A percentile compares a stretch with the other conserved stretches of the same genome.
These are phyloP conservation scores for Pyricularia pennisetigena DNA, from an alignment of 2,329 filamentous ascomycete species.

Conservation along the genomic window DNA sequence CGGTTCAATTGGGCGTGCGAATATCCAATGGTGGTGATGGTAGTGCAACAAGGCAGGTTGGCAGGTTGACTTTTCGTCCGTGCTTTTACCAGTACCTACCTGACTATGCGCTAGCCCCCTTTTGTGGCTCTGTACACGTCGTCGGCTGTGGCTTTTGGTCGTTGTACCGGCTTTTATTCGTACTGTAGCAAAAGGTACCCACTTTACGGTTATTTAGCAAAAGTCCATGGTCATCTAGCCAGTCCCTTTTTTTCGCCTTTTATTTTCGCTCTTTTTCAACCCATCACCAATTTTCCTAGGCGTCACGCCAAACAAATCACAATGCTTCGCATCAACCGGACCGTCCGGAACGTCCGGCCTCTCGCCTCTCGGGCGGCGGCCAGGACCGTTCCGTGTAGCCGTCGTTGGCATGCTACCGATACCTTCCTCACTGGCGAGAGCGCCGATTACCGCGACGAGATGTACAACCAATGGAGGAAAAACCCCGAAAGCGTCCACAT, in stretches of 20 bases:
- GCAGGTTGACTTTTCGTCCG: too few relatives aligned
- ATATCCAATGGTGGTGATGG: too few relatives aligned
- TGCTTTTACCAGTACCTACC: too few relatives aligned
- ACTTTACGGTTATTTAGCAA: too few relatives aligned
- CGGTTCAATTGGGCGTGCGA: neutral
- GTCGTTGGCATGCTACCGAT: constrained; percentile 69
- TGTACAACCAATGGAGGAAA: constrained; percentile 97
- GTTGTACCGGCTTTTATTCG: too few relatives aligned
- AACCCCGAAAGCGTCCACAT: constrained; percentile 91
- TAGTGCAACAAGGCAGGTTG: too few relatives aligned
- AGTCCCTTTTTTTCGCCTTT: neutral
- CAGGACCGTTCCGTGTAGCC: constrained; percentile 38
- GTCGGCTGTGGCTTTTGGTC: too few relatives aligned
- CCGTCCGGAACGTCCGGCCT: constrained; percentile 1
- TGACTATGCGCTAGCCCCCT: too few relatives aligned
- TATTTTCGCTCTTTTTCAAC: neutral
- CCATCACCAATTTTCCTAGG: neutral
- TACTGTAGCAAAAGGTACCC: too few relatives aligned
- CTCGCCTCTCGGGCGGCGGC: constrained; percentile 30
- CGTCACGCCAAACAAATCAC: neutral
- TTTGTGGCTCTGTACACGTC: too few relatives aligned
- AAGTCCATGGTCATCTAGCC: neutral
- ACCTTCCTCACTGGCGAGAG: constrained; percentile 95
- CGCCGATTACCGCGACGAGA: constrained; percentile 98
- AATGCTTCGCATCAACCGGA: neutral